phyloP scores from a whole-genome alignment of 192 early-diverging fungal species.

The Cetraspora pellucida region DNA sequence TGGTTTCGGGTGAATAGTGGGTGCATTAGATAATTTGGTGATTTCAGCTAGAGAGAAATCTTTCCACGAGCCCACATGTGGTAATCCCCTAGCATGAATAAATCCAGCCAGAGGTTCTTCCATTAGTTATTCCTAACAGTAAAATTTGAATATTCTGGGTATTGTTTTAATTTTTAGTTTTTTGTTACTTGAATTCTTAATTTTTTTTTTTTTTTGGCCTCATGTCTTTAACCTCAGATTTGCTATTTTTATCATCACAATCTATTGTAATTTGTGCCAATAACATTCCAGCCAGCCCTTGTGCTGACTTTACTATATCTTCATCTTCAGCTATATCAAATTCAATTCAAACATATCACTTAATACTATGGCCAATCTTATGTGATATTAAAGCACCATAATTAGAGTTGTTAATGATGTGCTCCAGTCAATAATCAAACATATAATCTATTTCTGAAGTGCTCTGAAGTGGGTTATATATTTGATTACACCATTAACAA shows the following conservation, averaged over 20 bases:
- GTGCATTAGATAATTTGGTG: not conserved
- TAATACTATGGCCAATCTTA: conserved; percentile 7
- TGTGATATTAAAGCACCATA: conserved; percentile 3
- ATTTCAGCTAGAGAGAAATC: not conserved
- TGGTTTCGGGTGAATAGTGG: not conserved
- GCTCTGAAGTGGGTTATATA: no score
- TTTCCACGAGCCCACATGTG: not conserved
- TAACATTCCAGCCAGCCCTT: not conserved
- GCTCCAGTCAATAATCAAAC: no score
- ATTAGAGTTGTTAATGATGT: no score
- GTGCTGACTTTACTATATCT: not conserved
- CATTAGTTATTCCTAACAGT: not conserved
- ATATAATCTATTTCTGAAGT: no score
- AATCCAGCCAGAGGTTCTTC: not conserved
- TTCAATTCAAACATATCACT: conserved; percentile 10
- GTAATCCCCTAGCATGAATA: not conserved
- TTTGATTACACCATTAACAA: no score
- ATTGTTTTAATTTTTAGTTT: conserved; percentile 3
- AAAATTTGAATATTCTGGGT: not conserved
- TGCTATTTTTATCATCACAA: not conserved
- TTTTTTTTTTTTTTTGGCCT: not conserved
- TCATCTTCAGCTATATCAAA: not conserved
- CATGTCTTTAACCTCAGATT: not conserved
- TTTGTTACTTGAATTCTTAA: no score
- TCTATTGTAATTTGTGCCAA: conserved; percentile 9